Percentiles rank a stretch among this genome's conserved stretches.
These are phyloP conservation scores for Acacia concinna DNA, from an alignment of 331 rosid species.

Conservation along the genomic window DNA sequence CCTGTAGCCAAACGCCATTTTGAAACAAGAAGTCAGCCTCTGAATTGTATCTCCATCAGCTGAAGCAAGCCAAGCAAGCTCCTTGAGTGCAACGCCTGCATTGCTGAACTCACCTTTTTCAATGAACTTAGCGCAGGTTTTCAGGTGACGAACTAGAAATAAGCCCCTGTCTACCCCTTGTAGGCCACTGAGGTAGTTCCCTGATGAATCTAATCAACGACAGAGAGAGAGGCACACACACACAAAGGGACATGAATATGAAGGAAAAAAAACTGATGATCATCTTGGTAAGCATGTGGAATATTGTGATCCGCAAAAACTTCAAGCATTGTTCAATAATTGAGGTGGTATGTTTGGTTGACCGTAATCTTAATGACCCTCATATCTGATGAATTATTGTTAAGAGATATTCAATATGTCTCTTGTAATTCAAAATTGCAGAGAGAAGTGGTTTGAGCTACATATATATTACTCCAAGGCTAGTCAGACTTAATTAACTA, in stretches of 20 bases:
- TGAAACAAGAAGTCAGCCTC: slow-evolving; percentile 55
- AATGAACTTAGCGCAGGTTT: slow-evolving; percentile 43
- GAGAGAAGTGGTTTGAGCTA: too few species aligned
- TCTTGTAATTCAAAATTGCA: too few species aligned
- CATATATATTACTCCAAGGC: too few species aligned
- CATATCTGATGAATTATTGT: too few species aligned
- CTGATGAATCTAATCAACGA: background rate
- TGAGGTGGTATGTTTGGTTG: background rate
- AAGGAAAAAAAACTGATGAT: too few species aligned
- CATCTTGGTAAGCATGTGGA: background rate
- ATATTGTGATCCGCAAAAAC: background rate
- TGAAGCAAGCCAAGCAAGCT: slow-evolving; percentile 51
- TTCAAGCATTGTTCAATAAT: background rate
- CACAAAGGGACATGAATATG: too few species aligned
- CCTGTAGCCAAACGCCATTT: slow-evolving; percentile 48
- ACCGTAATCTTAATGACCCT: background rate
- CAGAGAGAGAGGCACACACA: background rate
- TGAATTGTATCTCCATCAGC: slow-evolving; percentile 66
- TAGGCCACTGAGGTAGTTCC: slow-evolving; percentile 22
- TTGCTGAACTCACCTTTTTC: slow-evolving; percentile 40
- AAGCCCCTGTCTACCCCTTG: slow-evolving; percentile 45
- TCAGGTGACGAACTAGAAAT: slow-evolving; percentile 37
- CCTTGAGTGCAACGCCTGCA: slow-evolving; percentile 50
- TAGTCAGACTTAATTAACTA: too few species aligned
- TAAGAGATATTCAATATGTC: background rate